Evolutionary conservation across 192 early-diverging fungal genomes (phyloP), one percentile per base, ranked within the genome.

Genomic region (Diversispora epigaea): DNA sequence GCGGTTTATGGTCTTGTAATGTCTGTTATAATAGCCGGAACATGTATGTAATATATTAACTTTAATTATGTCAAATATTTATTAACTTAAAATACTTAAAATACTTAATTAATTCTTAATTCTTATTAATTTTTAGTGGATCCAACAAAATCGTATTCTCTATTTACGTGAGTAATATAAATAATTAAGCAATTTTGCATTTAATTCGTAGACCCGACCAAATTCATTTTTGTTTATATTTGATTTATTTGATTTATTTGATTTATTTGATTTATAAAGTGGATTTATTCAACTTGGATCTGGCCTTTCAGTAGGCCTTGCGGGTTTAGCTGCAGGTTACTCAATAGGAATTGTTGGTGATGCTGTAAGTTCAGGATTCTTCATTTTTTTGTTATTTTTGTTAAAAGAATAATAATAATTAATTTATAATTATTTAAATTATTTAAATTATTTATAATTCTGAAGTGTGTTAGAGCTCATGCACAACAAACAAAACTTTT

Each of bases 1-100:
- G 95, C 92, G 43, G 94, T 99, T 60, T 99, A 99, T 87, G 98
- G 98, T 64, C 88, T 99, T 21, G 96, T 99, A 9, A 94, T 98
- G 44, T 87, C 94, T 57, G 97, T 99, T 68, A 83, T 99, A 76
- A 90, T 98, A 76, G 86, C 86, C 52, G 91, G 93, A 76, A 85
- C 87, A 75, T 81, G 91, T 92, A 88, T 73, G 86, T 87, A 50
- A 19, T 44, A 39, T 43, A 19, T 83, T 77, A 74, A 82, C 44
- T 69, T 77, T 9, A 80, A 78, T 55, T 58, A 68, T 22, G 71
- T 77, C 45, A 84, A 84, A 79, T 84, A 70, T 19, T 84, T 70
- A 4, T 43, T 52, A 10, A 11, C 3, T 6, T 14, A 8, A n/a
- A 11, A 45, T 43, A 11, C 66, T 8, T 40, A n/a, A 45, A 43